phyloP scores from a whole-genome alignment of 768 basidiomycete genomes.

The Lyophyllum semitale region DNA sequence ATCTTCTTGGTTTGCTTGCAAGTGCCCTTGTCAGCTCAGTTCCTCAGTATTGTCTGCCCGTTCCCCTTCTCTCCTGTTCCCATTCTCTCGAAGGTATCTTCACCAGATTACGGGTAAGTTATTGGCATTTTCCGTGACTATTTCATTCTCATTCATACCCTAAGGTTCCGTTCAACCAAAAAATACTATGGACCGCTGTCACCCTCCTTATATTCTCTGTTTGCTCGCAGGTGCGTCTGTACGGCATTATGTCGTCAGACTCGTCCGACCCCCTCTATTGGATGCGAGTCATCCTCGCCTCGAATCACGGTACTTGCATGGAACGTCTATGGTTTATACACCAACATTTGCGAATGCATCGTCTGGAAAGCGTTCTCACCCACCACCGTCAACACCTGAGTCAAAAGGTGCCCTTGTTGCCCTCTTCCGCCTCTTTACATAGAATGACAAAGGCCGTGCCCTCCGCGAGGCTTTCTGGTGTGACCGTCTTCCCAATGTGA shows the following conservation, averaged over 20 bases:
- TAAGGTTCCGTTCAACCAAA: constrained; percentile 75
- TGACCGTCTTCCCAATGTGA: constrained; percentile 93
- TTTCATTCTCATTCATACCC: not conserved
- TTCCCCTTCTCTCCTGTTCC: too few relatives aligned
- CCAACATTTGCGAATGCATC: constrained; percentile 99
- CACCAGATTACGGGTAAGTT: constrained; percentile 88
- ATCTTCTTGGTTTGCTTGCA: too few relatives aligned
- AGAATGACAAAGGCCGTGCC: constrained; percentile 97
- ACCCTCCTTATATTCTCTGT: not conserved
- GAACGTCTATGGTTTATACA: too few relatives aligned
- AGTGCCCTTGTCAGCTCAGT: too few relatives aligned
- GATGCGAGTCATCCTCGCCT: constrained; percentile 99
- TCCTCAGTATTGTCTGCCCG: constrained; percentile 96
- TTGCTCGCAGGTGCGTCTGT: constrained; percentile 98
- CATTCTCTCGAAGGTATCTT: constrained; percentile 95
- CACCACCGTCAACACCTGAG: constrained; percentile 97
- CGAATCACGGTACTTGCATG: constrained; percentile 98
- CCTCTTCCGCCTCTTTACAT: constrained; percentile 97
- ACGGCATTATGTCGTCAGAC: constrained; percentile 89
- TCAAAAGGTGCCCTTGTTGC: constrained; percentile 97
- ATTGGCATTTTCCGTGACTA: not conserved
- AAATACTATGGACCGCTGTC: not conserved
- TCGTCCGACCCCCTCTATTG: constrained; percentile 80
- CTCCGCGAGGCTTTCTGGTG: constrained; percentile 98
- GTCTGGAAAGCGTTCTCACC: constrained; percentile 99